Evolutionary conservation across 2,329 filamentous ascomycete species (phyloP).

Genomic region (Lecanicillium sp.): DNA sequence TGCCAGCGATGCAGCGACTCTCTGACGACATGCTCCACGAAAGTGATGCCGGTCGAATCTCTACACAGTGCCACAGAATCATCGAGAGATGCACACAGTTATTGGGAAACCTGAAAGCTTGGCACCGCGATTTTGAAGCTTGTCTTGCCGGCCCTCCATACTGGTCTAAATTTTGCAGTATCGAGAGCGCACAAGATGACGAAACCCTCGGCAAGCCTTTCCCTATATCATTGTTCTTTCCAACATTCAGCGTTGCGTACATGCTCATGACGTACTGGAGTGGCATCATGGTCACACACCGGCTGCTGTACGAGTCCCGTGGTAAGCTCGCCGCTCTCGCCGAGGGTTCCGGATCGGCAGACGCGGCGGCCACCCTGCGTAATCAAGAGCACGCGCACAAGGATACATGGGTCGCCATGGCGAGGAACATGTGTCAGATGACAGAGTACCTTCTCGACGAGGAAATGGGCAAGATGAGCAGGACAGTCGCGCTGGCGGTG

Average conservation of each 20-base stretch:
- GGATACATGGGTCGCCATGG: slow-evolving; percentile 6
- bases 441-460: slow-evolving; percentile 11
- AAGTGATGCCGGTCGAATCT: background rate
- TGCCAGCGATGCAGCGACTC: slow-evolving; percentile 10
- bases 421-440: slow-evolving; percentile 13
- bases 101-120: background rate
- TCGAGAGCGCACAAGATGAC: slow-evolving; percentile 4
- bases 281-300: slow-evolving; percentile 9
- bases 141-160: slow-evolving; percentile 3
- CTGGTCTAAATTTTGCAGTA: slow-evolving; percentile 5
- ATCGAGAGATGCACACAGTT: background rate
- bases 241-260: slow-evolving; percentile 7
- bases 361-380: background rate
- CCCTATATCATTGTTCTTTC: slow-evolving; percentile 9
- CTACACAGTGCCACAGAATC: background rate
- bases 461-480: background rate
- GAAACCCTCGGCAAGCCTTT: slow-evolving; percentile 10
- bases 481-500: background rate
- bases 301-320: slow-evolving; percentile 4
- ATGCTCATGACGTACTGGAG: slow-evolving; percentile 15
- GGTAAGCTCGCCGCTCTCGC: slow-evolving; percentile 6
- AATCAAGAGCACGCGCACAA: background rate
- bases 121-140: background rate
- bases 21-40: slow-evolving; percentile 3
- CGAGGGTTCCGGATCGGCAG: background rate